Percentiles rank a stretch among this genome's conserved stretches.
phyloP scores from a whole-genome alignment of 805 yeast species.

The Candida verbasci region DNA sequence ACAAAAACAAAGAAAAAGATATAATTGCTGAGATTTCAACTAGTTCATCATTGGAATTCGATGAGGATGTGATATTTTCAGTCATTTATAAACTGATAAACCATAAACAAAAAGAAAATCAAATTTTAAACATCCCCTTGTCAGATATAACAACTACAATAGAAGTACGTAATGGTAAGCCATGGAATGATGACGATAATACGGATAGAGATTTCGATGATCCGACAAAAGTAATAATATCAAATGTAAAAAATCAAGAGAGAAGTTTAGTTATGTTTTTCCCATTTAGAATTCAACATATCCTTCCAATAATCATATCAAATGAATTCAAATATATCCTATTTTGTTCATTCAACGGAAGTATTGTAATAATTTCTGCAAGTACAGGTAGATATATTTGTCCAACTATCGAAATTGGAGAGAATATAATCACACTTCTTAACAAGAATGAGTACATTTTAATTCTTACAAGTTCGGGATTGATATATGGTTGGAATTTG shows the following conservation, averaged over 20 bases:
- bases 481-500: constrained; percentile 50
- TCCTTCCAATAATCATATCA: constrained; percentile 32
- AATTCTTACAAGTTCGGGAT: constrained; percentile 48
- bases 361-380: constrained; percentile 42
- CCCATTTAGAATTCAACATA: constrained; percentile 47
- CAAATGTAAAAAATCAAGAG: constrained; percentile 24
- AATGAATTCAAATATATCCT: constrained; percentile 42
- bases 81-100: constrained; percentile 31
- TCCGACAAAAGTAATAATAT: constrained; percentile 43
- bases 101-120: constrained; percentile 14
- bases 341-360: constrained; percentile 56
- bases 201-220: constrained; percentile 42
- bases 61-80: constrained; percentile 35
- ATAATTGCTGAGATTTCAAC: constrained; percentile 21
- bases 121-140: constrained; percentile 4
- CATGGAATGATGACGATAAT: constrained; percentile 37
- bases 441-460: constrained; percentile 31
- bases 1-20: constrained; percentile 15
- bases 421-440: constrained; percentile 35
- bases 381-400: constrained; percentile 40
- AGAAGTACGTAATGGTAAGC: constrained; percentile 40
- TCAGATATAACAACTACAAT: constrained; percentile 21
- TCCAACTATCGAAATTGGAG: constrained; percentile 53
- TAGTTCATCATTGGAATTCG: constrained; percentile 25
- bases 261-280: constrained; percentile 36